A percentile compares a stretch with the other conserved stretches of the same genome.
phyloP scores from a whole-genome alignment of 495 filamentous ascomycete species.

The Annulohypoxylon stygium region DNA sequence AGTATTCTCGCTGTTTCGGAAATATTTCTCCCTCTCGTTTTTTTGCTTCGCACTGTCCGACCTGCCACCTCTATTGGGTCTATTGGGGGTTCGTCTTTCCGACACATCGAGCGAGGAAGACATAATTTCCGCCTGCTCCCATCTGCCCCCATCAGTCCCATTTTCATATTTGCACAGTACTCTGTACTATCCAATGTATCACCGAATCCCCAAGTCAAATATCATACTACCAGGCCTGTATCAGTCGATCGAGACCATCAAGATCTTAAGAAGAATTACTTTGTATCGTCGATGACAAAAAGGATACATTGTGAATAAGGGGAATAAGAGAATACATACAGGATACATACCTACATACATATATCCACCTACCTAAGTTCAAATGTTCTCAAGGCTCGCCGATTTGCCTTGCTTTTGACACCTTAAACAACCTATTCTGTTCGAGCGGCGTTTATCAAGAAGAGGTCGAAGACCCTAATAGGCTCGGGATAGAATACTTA shows the following conservation, averaged over 20 bases:
- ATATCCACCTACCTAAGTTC: no score
- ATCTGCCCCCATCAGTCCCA: background rate
- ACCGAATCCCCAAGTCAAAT: no score
- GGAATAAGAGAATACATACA: background rate
- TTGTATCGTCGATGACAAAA: background rate
- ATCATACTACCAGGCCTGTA: no score
- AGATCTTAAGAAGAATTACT: no score
- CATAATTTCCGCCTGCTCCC: constrained; percentile 9
- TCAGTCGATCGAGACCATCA: no score
- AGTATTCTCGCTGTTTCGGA: constrained; percentile 20
- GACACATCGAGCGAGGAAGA: no score
- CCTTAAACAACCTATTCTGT: background rate
- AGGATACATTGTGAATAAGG: background rate
- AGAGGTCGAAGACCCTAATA: no score
- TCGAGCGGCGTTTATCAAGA: constrained; percentile 10
- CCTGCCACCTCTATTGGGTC: constrained; percentile 17
- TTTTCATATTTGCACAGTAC: constrained; percentile 30
- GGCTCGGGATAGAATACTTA: no score
- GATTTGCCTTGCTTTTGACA: no score
- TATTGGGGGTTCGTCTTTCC: background rate
- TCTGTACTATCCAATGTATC: background rate
- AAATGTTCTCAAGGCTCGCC: no score
- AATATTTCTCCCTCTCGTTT: constrained; percentile 3
- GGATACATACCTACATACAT: no score
- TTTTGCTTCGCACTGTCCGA: constrained; percentile 15